Evolutionary conservation across 2,329 filamentous ascomycete species (phyloP).

Genomic region (Trichoderma arundinaceum): DNA sequence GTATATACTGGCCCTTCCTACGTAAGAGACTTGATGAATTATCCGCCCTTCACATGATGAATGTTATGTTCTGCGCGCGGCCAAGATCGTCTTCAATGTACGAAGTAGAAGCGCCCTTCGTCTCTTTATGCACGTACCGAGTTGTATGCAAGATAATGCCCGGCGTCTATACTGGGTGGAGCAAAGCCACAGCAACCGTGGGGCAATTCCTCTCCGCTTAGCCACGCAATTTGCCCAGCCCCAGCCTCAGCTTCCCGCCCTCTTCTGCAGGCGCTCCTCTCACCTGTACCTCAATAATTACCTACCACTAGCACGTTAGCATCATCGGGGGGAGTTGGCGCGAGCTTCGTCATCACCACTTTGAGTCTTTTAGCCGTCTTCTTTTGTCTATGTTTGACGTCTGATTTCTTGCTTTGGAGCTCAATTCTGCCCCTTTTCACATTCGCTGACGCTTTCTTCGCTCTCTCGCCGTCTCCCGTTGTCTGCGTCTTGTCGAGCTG

Average conservation of each 20-base stretch:
- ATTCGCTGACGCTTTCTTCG: slow-evolving; percentile 4
- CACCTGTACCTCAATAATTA: slow-evolving; percentile 16
- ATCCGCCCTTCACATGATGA: not conserved
- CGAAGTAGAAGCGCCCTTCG: too few relatives aligned
- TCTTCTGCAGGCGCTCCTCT: slow-evolving; percentile 22
- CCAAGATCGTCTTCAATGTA: too few relatives aligned
- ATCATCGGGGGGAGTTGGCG: slow-evolving; percentile 29
- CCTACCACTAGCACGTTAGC: slow-evolving; percentile 25
- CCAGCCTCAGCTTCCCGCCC: slow-evolving; percentile 1
- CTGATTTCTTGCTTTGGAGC: slow-evolving; percentile 24
- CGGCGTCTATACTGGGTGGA: not conserved
- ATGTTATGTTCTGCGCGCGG: not conserved
- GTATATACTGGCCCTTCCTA: too few relatives aligned
- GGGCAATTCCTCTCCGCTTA: slow-evolving; percentile 16
- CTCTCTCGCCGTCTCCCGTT: slow-evolving; percentile 3
- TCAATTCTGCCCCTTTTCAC: not conserved
- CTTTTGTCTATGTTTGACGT: slow-evolving; percentile 26
- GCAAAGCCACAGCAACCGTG: slow-evolving; percentile 28
- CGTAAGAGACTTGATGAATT: not conserved
- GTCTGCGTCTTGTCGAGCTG: slow-evolving; percentile 30
- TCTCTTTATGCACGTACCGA: slow-evolving; percentile 16
- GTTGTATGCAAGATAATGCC: slow-evolving; percentile 6
- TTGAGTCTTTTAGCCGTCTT: slow-evolving; percentile 18
- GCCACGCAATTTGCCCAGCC: slow-evolving; percentile 35
- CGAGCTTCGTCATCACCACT: slow-evolving; percentile 33